Evolutionary conservation across 306 rosid species (phyloP).

Genomic region (Psophocarpus tetragonolobus): DNA sequence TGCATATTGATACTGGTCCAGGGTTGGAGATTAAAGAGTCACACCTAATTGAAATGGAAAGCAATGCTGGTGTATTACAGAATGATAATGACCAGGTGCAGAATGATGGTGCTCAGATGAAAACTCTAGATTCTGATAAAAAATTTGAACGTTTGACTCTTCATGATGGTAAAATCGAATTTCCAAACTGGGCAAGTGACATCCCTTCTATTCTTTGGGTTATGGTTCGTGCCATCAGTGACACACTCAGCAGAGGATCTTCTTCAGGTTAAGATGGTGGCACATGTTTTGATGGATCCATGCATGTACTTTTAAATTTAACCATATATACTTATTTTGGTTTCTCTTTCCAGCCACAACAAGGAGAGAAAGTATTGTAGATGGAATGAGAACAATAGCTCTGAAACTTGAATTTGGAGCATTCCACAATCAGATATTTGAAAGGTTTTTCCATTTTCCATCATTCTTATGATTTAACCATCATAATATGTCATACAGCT

Average conservation of each 20-base stretch:
- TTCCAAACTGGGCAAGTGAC: slow-evolving; percentile 98
- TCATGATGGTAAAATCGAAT: slow-evolving; percentile 69
- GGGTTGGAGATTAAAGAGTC: slow-evolving; percentile 81
- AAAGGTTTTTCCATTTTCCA: slow-evolving; percentile 55
- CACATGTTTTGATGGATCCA: slow-evolving; percentile 23
- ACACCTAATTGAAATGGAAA: slow-evolving; percentile 80
- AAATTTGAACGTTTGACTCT: slow-evolving; percentile 58
- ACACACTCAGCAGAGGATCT: slow-evolving; percentile 78
- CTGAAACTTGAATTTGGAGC: slow-evolving; percentile 94
- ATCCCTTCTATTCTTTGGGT: slow-evolving; percentile 84
- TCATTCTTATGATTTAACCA: slow-evolving; percentile 33
- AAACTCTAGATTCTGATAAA: slow-evolving; percentile 46
- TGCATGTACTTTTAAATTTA: slow-evolving; percentile 5
- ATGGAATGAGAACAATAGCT: slow-evolving; percentile 97
- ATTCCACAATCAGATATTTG: slow-evolving; percentile 86
- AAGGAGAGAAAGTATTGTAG: slow-evolving; percentile 85
- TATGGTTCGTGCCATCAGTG: slow-evolving; percentile 71
- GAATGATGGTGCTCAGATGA: slow-evolving; percentile 45
- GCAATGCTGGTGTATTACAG: slow-evolving; percentile 44
- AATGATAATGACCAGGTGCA: slow-evolving; percentile 43
- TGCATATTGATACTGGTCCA: slow-evolving; percentile 96
- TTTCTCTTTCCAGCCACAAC: slow-evolving; percentile 63
- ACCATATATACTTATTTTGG: slow-evolving; percentile 30
- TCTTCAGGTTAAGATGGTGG: slow-evolving; percentile 77
- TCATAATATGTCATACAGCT: slow-evolving; percentile 3